Evolutionary conservation across 106 monocot genomes (phyloP), one percentile per base, ranked within the genome.

Genomic region (Vanilla planifolia): DNA sequence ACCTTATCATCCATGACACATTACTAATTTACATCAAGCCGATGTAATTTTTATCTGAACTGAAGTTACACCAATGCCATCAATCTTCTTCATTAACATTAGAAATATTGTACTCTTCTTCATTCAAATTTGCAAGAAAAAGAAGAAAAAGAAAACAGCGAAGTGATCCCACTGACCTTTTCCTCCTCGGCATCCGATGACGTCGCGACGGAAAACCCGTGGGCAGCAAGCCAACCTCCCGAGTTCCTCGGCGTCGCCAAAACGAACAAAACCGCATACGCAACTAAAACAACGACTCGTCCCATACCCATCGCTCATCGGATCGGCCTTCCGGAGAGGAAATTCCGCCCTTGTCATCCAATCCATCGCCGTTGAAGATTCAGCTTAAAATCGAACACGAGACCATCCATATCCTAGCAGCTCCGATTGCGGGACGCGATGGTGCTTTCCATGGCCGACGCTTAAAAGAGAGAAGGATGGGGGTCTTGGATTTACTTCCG

Each of bases 271-370:
- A 65, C 60, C 51, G 51, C 45, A 19, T 32, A 66, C 34, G 71
- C 3, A 13, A 42, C 14, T 22, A 64, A 63, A 58, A 70, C 43
- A 11, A 52, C 33, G 33, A 33, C 23, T 8, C 43, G 60, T 51
- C 42, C 19, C 59, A 33, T 52, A 66, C 53, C 51, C 77, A 77
- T 77, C 65, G 48, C 65, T 33, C 23, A 62, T 63, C 34, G 42
- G 34, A 45, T 35, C 53, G 32, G 33, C 5, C 23, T 46, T 51
- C 48, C 50, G 37, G 48, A 35, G 36, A 51, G 24, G 8, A 14
- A 23, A 47, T 48, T 29, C 14, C 17, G n/a, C n/a, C 61, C 69
- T 14, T 61, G 15, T 61, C 60, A 69, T 69, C 39, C 28, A 39
- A 69, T 60, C 21, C 1, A 40, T 33, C 6, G 34, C 69, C 11